Evolutionary conservation across 495 filamentous ascomycete species (phyloP), one percentile per base, ranked within the genome.

Genomic region (Aspergillus incahuasiensis): DNA sequence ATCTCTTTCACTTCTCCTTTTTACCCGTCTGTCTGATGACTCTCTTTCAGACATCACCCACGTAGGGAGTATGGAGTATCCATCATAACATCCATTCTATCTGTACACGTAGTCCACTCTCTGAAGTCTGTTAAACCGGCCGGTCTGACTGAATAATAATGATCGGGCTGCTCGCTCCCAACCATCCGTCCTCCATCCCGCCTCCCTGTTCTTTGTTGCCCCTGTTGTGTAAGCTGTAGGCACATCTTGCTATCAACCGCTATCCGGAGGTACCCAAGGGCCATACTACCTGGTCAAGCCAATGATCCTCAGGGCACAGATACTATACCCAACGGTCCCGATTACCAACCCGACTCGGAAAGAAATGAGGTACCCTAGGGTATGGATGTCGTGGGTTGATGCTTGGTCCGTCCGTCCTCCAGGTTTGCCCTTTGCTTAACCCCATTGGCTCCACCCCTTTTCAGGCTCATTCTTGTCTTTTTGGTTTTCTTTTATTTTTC

Each of bases 401-500:
- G 50, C 56, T 59, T 51, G 47, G 49, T 55, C 28, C 38, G 40
- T 57, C 30, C 30, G 38, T 55, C 50, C 42, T 54, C 44, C n/a
- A n/a, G n/a, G n/a, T n/a, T n/a, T 50, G 51, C 52, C 54, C 52
- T 51, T 21, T 53, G 20, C 46, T 43, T 32, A 18, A 28, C 59
- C 57, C 59, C 46, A 65, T 69, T 70, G 69, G 66, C 59, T 66
- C 66, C 60, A 66, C 64, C 56, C 58, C 55, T 60, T 64, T 64
- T 61, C 65, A 63, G 55, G 48, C 55, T 38, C 47, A 35, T 42
- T 53, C 51, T 55, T 32, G 47, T 59, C 59, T 48, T 53, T 22
- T 46, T 54, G 39, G 42, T 30, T 39, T n/a, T 58, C 54, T 51
- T 35, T 24, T 49, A 52, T 32, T 48, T 56, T 52, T 40, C 54